phyloP scores from a whole-genome alignment of 805 yeast species.

The Scheffersomyces coipomensis region DNA sequence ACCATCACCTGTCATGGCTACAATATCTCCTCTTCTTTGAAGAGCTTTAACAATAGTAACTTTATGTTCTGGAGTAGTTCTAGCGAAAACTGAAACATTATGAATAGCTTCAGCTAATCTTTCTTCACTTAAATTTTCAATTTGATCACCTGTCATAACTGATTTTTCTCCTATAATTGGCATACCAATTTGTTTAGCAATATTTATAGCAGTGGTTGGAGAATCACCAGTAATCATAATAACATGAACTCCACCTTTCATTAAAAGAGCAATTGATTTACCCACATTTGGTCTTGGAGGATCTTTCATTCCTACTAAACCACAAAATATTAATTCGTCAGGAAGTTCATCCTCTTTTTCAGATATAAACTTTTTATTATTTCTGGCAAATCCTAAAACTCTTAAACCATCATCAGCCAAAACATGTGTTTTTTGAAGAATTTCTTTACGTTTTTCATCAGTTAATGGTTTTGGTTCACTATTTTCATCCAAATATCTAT shows the following conservation, averaged over 20 bases:
- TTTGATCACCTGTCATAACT: constrained; percentile 80
- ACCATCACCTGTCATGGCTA: constrained; percentile 99
- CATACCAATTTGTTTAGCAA: constrained; percentile 89
- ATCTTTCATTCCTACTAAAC: constrained; percentile 93
- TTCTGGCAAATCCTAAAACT: constrained; percentile 75
- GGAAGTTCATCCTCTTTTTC: constrained; percentile 42
- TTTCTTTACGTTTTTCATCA: constrained; percentile 43
- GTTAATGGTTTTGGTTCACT: constrained; percentile 63
- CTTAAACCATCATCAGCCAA: constrained; percentile 85
- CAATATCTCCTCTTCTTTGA: constrained; percentile 88
- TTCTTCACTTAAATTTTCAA: constrained; percentile 72
- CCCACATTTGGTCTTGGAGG: constrained; percentile 93
- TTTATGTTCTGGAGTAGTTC: constrained; percentile 95
- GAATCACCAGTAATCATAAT: constrained; percentile 97
- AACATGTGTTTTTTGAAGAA: constrained; percentile 55
- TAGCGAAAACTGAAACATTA: constrained; percentile 85
- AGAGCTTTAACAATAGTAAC: constrained; percentile 86
- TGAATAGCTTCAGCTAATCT: constrained; percentile 74
- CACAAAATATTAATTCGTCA: constrained; percentile 68
- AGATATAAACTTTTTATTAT: constrained; percentile 28
- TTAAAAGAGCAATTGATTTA: constrained; percentile 66
- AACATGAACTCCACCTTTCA: constrained; percentile 95
- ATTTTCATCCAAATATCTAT: constrained; percentile 54
- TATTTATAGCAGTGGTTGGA: constrained; percentile 80
- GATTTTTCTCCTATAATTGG: constrained; percentile 65